Base-by-base conservation (phyloP, 495 filamentous ascomycete genomes). In the Sporormia fimetaria region DNA sequence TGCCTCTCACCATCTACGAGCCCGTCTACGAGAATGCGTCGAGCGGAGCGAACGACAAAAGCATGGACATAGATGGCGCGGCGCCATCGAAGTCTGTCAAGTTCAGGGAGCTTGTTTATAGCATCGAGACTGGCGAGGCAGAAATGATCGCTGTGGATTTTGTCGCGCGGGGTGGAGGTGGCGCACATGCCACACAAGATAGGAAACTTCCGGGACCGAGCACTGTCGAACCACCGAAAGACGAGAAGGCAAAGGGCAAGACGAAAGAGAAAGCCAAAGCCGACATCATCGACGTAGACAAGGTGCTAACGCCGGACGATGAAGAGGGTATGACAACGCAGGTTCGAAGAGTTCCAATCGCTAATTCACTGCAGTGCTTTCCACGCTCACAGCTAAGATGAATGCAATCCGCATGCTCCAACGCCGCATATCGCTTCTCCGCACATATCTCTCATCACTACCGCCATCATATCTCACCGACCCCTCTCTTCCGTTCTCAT, bases 111-210 rank as follows among this genome's bases (percentile, higher is more conserved):
- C 59, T 95, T 21, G 77, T 80, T 12, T 95, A 88, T 58, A 74
- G 77, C 0, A 76, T 95, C 12, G 90, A 99, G 59, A 95, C 86
- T 0, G 83, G 82, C 11, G 86, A 96, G 60, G 82, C 90, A 6
- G 92, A 99, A 65, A 95, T 96, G 87, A 95, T 99, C 51, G 76
- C 78, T 26, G 78, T 98, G 51, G 83, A 96, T 52, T 88, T 83
- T 43, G 81, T 98, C 21, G 87, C 87, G 1, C 73, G 79, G 33
- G 80, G 79, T 17, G 83, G 78, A 18, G 81, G 78, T 1, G 87
- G 83, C 52, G 90, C 88, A 11, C 73, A 77, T 10, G 73, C 75
- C 7, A 65, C 74, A 2, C 66, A 74, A 26, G 44, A 51, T 2
- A 52, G 57, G 5, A 37, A 35, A 33, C 46, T 49, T 10, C 21